Evolutionary conservation across 768 basidiomycete species (phyloP).

Genomic region (Lactarius sanguifluus): DNA sequence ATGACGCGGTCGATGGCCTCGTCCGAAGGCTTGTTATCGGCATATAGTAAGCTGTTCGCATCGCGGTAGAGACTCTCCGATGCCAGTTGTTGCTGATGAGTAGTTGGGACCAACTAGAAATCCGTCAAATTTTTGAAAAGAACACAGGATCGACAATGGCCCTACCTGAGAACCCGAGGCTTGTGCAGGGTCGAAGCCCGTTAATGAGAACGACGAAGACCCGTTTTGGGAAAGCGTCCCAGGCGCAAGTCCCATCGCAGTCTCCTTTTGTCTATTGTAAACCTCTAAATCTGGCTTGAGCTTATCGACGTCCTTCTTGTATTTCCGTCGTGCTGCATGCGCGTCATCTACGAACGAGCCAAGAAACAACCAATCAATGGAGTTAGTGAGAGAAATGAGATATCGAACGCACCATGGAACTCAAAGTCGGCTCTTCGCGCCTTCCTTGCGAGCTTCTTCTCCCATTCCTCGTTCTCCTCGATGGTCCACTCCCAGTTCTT

Average conservation of each 20-base stretch:
- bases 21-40: slow-evolving; percentile 92
- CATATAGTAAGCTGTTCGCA: slow-evolving; percentile 89
- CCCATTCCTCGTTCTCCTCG: slow-evolving; percentile 96
- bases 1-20: slow-evolving; percentile 94
- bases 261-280: slow-evolving; percentile 89
- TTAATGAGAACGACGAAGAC: slow-evolving; percentile 41
- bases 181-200: slow-evolving; percentile 54
- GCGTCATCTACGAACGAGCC: slow-evolving; percentile 65
- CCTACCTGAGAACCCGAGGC: slow-evolving; percentile 44
- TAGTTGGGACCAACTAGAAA: slow-evolving; percentile 50
- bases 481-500: slow-evolving; percentile 96
- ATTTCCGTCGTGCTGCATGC: slow-evolving; percentile 82
- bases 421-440: slow-evolving; percentile 82
- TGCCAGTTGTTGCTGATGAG: slow-evolving; percentile 64
- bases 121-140: not conserved
- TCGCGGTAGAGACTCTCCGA: slow-evolving; percentile 88
- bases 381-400: slow-evolving; percentile 1
- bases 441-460: slow-evolving; percentile 83
- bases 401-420: slow-evolving; percentile 74
- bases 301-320: slow-evolving; percentile 88
- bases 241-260: slow-evolving; percentile 70
- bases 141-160: not conserved
- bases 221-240: slow-evolving; percentile 57
- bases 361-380: slow-evolving; percentile 1
- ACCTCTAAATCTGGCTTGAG: slow-evolving; percentile 85